Percentiles rank a stretch among this genome's conserved stretches.
These are phyloP conservation scores for Plasmodium gallinaceum DNA, from an alignment of 169 alveolate species.

Conservation along the genomic window DNA sequence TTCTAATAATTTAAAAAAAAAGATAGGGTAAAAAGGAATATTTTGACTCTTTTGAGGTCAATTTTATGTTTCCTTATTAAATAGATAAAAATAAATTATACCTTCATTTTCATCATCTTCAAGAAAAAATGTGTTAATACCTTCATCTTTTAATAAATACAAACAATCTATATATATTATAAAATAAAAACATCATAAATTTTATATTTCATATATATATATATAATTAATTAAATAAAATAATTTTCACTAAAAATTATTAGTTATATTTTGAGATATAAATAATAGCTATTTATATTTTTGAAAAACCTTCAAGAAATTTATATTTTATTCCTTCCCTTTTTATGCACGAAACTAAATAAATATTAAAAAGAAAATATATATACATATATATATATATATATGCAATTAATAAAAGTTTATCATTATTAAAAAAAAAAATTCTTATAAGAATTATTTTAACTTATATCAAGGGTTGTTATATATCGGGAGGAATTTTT, in stretches of 20 bases:
- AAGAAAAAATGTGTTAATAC: constrained; percentile 23
- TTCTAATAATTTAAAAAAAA: too few species aligned
- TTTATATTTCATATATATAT: background rate
- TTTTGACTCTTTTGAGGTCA: too few species aligned
- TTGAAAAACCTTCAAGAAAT: constrained; percentile 66
- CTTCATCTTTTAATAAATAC: constrained; percentile 31
- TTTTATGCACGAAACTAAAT: constrained; percentile 60
- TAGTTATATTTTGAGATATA: background rate
- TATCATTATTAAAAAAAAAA: background rate
- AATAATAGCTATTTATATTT: constrained; percentile 1
- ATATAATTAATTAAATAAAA: background rate
- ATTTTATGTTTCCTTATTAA: too few species aligned
- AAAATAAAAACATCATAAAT: background rate
- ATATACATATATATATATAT: background rate
- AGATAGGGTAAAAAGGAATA: too few species aligned
- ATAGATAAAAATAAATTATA: background rate
- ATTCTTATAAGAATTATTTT: background rate
- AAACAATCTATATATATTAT: constrained; percentile 40
- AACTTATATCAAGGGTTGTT: constrained; percentile 58
- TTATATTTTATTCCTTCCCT: constrained; percentile 74
- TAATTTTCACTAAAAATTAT: background rate
- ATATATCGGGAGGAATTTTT: constrained; percentile 37
- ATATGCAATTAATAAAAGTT: background rate
- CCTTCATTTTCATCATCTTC: constrained; percentile 65
- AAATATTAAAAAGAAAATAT: background rate